Percentiles rank a stretch among this genome's conserved stretches.
phyloP scores from a whole-genome alignment of 352 stramenopile genomes.

The Pythium phragmitis region DNA sequence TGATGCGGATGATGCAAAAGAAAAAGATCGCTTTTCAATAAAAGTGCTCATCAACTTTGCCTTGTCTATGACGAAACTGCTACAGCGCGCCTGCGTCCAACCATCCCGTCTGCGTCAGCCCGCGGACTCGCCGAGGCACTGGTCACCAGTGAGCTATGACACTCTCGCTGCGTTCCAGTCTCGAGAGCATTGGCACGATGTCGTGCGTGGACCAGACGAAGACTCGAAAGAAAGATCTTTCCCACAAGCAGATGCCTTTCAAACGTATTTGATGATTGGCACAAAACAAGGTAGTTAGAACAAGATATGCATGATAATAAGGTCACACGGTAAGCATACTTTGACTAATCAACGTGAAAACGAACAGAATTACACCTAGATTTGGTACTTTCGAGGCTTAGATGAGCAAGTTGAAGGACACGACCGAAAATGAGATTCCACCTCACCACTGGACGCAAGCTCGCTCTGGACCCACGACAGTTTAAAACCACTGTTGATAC shows the following conservation, averaged over 20 bases:
- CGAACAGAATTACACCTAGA: background rate
- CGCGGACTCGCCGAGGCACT: background rate
- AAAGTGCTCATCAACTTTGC: no score
- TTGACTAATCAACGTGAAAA: background rate
- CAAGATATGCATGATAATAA: background rate
- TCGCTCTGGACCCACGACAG: background rate
- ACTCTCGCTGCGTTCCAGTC: no score
- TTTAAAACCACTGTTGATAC: background rate
- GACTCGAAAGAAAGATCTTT: conserved; percentile 2
- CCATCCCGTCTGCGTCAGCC: background rate
- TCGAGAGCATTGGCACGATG: background rate
- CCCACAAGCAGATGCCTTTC: conserved; percentile 14
- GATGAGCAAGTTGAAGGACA: conserved; percentile 18
- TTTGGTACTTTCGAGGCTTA: background rate
- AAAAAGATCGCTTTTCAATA: background rate
- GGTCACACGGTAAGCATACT: background rate
- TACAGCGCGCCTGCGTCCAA: no score
- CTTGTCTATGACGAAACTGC: no score
- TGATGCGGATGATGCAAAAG: background rate
- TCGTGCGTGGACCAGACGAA: conserved; percentile 4
- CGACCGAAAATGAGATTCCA: conserved; percentile 6
- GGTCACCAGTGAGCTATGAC: no score
- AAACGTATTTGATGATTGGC: background rate
- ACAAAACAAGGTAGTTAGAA: background rate
- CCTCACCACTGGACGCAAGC: conserved; percentile 9